A percentile compares a stretch with the other conserved stretches of the same genome.
Evolutionary conservation across 192 early-diverging fungal species (phyloP).

Genomic region (Podila minutissima): DNA sequence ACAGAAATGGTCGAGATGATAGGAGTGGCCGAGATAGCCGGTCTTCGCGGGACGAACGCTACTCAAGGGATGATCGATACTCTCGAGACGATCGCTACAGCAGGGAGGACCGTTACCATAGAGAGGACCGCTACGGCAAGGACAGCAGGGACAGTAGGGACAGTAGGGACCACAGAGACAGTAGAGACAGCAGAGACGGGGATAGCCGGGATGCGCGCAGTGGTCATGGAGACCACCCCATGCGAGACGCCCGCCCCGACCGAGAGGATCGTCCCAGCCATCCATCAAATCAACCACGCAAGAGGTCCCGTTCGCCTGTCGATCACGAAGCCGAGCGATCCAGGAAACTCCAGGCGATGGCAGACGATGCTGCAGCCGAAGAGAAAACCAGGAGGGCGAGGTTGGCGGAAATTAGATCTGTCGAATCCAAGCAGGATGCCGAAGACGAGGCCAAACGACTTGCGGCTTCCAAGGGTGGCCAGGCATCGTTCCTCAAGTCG

Average conservation of each 20-base stretch:
- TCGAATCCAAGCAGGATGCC: conserved; percentile 38
- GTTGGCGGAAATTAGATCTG: conserved; percentile 36
- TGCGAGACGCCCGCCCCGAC: background rate
- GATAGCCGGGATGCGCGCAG: background rate
- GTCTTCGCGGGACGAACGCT: background rate
- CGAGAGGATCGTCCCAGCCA: background rate
- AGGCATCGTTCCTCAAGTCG: conserved; percentile 34
- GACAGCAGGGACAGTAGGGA: background rate
- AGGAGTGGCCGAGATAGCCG: background rate
- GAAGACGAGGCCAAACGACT: conserved; percentile 40
- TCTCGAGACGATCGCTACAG: background rate
- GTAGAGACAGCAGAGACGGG: background rate
- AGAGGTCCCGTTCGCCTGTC: conserved; percentile 18
- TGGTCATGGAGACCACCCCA: background rate
- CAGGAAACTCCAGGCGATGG: conserved; percentile 52
- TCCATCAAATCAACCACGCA: background rate
- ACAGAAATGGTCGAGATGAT: background rate
- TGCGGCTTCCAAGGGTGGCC: conserved; percentile 8
- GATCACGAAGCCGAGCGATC: conserved; percentile 18
- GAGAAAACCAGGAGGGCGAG: conserved; percentile 39
- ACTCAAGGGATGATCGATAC: background rate
- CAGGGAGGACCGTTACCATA: background rate
- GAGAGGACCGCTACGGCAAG: background rate
- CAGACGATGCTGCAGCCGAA: conserved; percentile 49
- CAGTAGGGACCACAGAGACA: background rate